phyloP scores from a whole-genome alignment of 2,329 filamentous ascomycete genomes.

The Venturia nashicola region DNA sequence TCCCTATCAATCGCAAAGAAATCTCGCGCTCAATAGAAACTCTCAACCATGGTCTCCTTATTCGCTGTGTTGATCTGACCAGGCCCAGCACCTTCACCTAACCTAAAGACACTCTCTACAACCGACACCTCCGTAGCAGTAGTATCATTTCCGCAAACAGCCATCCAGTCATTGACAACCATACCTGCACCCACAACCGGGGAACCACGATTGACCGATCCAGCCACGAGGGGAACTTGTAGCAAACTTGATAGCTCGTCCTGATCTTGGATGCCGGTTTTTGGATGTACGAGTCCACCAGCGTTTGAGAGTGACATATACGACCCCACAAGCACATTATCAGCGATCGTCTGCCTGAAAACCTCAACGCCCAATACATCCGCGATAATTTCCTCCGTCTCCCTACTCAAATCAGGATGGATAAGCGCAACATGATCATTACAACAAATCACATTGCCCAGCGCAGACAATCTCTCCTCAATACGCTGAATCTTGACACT shows the following conservation, averaged over 20 bases:
- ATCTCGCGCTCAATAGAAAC: conserved; percentile 63
- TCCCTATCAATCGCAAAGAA: not conserved
- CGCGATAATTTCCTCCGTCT: conserved; percentile 97
- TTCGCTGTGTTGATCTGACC: conserved; percentile 69
- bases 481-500: conserved; percentile 89
- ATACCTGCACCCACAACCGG: conserved; percentile 93
- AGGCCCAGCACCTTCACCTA: conserved; percentile 73
- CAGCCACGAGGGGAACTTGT: conserved; percentile 90
- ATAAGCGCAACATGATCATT: conserved; percentile 97
- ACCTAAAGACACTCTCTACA: conserved; percentile 87
- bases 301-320: conserved; percentile 97
- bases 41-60: conserved; percentile 98
- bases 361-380: conserved; percentile 85
- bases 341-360: conserved; percentile 87
- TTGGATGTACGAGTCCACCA: conserved; percentile 92
- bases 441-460: conserved; percentile 91
- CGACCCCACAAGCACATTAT: conserved; percentile 90
- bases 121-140: conserved; percentile 97
- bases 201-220: conserved; percentile 83
- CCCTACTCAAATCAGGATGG: conserved; percentile 90
- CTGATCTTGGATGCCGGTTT: conserved; percentile 94
- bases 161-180: conserved; percentile 97
- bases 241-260: conserved; percentile 89
- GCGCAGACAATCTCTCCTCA: conserved; percentile 88
- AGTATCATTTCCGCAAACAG: conserved; percentile 80